These are phyloP conservation scores for Jackrogersella minutella DNA, from an alignment of 495 filamentous ascomycete genomes.

Conservation along the genomic window DNA sequence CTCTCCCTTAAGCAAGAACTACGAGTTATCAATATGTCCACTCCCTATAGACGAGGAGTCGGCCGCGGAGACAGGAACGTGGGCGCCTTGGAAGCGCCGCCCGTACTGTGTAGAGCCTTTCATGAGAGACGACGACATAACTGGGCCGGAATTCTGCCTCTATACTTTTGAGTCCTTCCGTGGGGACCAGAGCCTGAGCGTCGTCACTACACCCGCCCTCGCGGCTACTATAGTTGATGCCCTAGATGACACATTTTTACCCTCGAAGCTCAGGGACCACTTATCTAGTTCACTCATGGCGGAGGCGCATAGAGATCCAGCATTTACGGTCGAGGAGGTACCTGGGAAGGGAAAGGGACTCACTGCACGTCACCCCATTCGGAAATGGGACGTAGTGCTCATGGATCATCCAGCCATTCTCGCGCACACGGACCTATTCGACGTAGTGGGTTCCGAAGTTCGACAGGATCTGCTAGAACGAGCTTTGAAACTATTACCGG, in stretches of 20 bases:
- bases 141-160: conserved; percentile 43
- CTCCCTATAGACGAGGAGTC: conserved; percentile 32
- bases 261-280: conserved; percentile 19
- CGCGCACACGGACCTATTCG: conserved; percentile 41
- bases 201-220: conserved; percentile 41
- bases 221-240: conserved; percentile 43
- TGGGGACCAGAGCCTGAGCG: conserved; percentile 41
- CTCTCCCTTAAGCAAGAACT: background rate
- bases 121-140: conserved; percentile 12
- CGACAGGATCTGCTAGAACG: conserved; percentile 34
- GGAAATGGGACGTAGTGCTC: conserved; percentile 41
- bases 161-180: conserved; percentile 47
- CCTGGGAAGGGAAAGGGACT: conserved; percentile 46
- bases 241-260: conserved; percentile 40
- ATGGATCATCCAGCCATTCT: conserved; percentile 43
- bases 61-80: conserved; percentile 21
- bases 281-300: conserved; percentile 26
- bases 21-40: conserved; percentile 11
- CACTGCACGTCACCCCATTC: conserved; percentile 30
- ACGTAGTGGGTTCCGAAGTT: conserved; percentile 28
- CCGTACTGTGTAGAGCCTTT: conserved; percentile 40
- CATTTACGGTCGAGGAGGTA: conserved; percentile 35
- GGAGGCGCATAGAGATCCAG: conserved; percentile 1
- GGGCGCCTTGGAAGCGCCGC: conserved; percentile 41
- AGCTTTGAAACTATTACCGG: conserved; percentile 36